Conservation (phyloP, 1,284 basidiomycete genomes). For the Heterobasidion irregulare region DNA sequence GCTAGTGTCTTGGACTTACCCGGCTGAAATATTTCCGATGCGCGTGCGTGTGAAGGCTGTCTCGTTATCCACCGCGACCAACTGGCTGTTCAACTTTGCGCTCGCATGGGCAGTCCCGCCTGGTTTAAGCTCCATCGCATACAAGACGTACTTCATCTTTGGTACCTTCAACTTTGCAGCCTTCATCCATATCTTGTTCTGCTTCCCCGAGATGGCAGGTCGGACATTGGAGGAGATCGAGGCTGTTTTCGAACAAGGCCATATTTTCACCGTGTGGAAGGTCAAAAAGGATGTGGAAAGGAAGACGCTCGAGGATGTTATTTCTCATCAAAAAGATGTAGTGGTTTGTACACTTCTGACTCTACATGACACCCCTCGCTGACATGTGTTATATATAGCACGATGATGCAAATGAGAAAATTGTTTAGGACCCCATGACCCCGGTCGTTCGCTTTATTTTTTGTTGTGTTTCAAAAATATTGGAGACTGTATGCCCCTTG, state of each 20-base stretch:
- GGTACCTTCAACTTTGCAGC: slow-evolving; percentile 70
- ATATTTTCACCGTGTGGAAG: slow-evolving; percentile 68
- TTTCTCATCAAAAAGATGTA: no score
- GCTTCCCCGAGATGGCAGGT: slow-evolving; percentile 68
- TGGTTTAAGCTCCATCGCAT: slow-evolving; percentile 29
- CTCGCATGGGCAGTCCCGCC: slow-evolving; percentile 47
- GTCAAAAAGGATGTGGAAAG: slow-evolving; percentile 54
- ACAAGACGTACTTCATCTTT: slow-evolving; percentile 62
- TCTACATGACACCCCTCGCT: no score
- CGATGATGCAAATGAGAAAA: no score
- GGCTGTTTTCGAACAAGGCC: slow-evolving; percentile 62
- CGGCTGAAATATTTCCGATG: slow-evolving; percentile 55
- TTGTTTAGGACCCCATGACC: no score
- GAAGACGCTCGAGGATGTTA: slow-evolving; percentile 45
- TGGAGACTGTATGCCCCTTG: no score
- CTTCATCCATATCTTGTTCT: slow-evolving; percentile 63
- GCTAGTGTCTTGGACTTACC: slow-evolving; percentile 56
- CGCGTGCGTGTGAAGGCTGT: slow-evolving; percentile 70
- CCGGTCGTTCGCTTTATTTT: no score
- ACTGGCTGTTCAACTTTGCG: slow-evolving; percentile 69
- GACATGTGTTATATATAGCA: no score
- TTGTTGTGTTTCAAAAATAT: no score
- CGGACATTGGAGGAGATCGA: slow-evolving; percentile 71
- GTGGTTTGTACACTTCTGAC: no score
- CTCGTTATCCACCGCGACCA: slow-evolving; percentile 48